Evolutionary conservation across 2,329 filamentous ascomycete species (phyloP).

Genomic region (Phaeosphaeria sp.): DNA sequence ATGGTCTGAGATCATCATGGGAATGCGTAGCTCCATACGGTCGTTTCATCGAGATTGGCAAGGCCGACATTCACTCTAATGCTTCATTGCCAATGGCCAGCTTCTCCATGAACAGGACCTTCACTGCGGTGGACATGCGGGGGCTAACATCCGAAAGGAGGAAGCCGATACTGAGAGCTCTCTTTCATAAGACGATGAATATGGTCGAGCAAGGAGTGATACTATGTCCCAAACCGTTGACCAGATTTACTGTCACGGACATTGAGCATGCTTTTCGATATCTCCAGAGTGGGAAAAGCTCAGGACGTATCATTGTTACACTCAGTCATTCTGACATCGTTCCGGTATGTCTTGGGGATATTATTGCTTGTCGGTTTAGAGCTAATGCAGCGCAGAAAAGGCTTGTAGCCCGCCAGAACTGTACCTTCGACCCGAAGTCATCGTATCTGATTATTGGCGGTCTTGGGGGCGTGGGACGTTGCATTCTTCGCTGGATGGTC

Average conservation of each 20-base stretch:
- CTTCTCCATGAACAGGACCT: slow-evolving; percentile 11
- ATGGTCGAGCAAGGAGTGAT: slow-evolving; percentile 6
- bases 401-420: background rate
- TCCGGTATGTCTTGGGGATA: slow-evolving; percentile 1
- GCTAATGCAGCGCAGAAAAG: slow-evolving; percentile 3
- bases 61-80: slow-evolving; percentile 15
- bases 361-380: too few species aligned
- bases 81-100: slow-evolving; percentile 18
- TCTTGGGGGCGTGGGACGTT: slow-evolving; percentile 23
- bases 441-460: slow-evolving; percentile 26
- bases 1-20: slow-evolving; percentile 27
- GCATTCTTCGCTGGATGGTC: slow-evolving; percentile 17
- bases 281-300: slow-evolving; percentile 43
- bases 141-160: slow-evolving; percentile 1
- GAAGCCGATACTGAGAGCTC: background rate
- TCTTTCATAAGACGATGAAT: slow-evolving; percentile 1
- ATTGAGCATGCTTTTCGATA: slow-evolving; percentile 16
- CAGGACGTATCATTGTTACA: slow-evolving; percentile 50
- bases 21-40: slow-evolving; percentile 17
- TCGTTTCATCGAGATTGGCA: slow-evolving; percentile 1
- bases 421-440: slow-evolving; percentile 6
- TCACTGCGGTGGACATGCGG: slow-evolving; percentile 11
- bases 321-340: slow-evolving; percentile 19
- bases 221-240: slow-evolving; percentile 6
- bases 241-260: slow-evolving; percentile 6